A percentile compares a stretch with the other conserved stretches of the same genome.
These are phyloP conservation scores for Golubevia pallescens DNA, from an alignment of 1,284 basidiomycete genomes.

Conservation along the genomic window DNA sequence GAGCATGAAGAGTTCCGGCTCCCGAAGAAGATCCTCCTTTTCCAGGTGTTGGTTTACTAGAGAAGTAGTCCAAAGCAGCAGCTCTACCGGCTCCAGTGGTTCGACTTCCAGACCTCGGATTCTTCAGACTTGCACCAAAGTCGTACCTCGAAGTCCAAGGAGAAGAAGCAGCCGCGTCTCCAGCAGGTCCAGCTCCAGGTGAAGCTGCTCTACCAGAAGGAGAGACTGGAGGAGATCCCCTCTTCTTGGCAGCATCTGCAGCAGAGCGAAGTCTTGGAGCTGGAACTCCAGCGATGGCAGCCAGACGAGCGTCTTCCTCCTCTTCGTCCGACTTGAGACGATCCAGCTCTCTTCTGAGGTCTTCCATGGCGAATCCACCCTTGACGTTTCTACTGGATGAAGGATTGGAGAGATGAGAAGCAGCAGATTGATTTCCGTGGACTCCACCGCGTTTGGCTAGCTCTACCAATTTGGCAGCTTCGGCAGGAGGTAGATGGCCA, in stretches of 20 bases:
- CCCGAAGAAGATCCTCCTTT: background rate
- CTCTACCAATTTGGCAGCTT: slow-evolving; percentile 32
- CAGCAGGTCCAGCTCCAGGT: slow-evolving; percentile 12
- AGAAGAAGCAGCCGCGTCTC: slow-evolving; percentile 20
- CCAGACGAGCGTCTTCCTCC: slow-evolving; percentile 49
- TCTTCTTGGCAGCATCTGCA: slow-evolving; percentile 19
- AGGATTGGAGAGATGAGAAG: no score
- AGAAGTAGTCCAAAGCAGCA: slow-evolving; percentile 55
- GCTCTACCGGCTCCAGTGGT: slow-evolving; percentile 40
- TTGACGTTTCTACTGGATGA: no score
- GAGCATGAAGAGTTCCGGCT: slow-evolving; percentile 1
- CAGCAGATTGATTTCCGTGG: slow-evolving; percentile 32
- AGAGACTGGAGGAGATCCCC: slow-evolving; percentile 40
- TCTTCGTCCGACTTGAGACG: slow-evolving; percentile 67
- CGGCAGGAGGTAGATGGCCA: slow-evolving; percentile 33
- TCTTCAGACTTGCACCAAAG: slow-evolving; percentile 68
- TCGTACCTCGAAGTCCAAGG: slow-evolving; percentile 66
- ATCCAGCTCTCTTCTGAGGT: slow-evolving; percentile 67
- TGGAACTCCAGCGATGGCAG: slow-evolving; percentile 14
- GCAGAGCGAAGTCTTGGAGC: slow-evolving; percentile 14
- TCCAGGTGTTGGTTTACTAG: slow-evolving; percentile 26
- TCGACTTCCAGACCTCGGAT: slow-evolving; percentile 47
- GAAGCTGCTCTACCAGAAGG: slow-evolving; percentile 32
- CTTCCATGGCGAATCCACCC: slow-evolving; percentile 54
- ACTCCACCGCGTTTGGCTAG: slow-evolving; percentile 40